Evolutionary conservation across 257 asterid species (phyloP).

Genomic region (Solanum microdontum): DNA sequence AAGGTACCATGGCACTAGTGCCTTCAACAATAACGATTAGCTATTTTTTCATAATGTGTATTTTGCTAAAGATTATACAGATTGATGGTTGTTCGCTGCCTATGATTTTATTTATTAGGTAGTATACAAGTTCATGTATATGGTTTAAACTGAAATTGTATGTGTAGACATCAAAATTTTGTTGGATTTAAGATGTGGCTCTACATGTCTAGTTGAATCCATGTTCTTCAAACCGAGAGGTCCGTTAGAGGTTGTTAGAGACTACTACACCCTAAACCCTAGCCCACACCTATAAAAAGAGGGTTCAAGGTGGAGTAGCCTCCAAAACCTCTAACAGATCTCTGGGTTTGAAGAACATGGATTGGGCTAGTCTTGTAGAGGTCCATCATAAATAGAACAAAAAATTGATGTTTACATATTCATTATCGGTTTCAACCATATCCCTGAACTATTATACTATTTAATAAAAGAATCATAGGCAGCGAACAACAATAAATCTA

Average conservation of each 20-base stretch:
- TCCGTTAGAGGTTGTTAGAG: too few relatives aligned
- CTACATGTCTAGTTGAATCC: not conserved
- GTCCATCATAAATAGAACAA: not conserved
- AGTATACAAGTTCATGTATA: not conserved
- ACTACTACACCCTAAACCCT: too few relatives aligned
- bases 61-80: not conserved
- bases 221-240: not conserved
- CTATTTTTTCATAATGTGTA: constrained; percentile 31
- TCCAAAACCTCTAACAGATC: not conserved
- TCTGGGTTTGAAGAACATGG: not conserved
- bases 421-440: not conserved
- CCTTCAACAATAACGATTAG: constrained; percentile 84
- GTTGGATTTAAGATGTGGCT: not conserved
- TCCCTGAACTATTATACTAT: not conserved
- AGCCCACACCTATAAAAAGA: too few relatives aligned
- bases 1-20: constrained; percentile 79
- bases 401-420: not conserved
- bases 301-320: too few relatives aligned
- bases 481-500: not conserved
- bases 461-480: not conserved
- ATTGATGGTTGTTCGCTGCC: not conserved
- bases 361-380: not conserved
- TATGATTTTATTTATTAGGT: not conserved
- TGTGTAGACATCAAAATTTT: not conserved
- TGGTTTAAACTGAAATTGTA: not conserved